phyloP scores from a whole-genome alignment of 345 rosid genomes.

The Brassica rapa region DNA sequence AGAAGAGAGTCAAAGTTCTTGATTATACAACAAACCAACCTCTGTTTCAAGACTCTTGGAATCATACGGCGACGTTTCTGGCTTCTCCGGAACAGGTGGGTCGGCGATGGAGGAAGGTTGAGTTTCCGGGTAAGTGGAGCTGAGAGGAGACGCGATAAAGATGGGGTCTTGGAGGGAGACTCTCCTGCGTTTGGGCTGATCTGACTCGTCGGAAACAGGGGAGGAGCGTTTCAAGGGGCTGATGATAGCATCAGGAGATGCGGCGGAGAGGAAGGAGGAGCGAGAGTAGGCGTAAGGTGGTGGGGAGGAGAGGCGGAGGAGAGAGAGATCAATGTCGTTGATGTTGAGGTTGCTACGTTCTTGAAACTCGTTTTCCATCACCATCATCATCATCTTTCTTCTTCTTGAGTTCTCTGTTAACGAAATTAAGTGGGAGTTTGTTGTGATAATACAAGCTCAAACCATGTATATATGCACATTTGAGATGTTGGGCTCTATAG shows the following conservation, averaged over 20 bases:
- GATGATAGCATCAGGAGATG: conserved; percentile 13
- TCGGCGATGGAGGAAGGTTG: not conserved
- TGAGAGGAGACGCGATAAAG: conserved; percentile 23
- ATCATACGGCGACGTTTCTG: conserved; percentile 21
- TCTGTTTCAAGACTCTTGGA: conserved; percentile 19
- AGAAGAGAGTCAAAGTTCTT: not conserved
- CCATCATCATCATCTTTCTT: conserved; percentile 20
- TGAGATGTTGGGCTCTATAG: too few relatives aligned
- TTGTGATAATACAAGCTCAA: too few relatives aligned
- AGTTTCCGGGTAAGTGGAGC: conserved; percentile 10
- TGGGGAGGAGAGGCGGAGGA: conserved; percentile 38
- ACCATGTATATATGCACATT: too few relatives aligned
- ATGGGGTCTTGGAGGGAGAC: conserved; percentile 12
- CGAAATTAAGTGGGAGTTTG: too few relatives aligned
- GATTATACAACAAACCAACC: conserved; percentile 7
- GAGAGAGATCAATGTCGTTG: conserved; percentile 40
- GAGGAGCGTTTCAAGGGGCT: conserved; percentile 38
- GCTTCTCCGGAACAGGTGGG: conserved; percentile 17
- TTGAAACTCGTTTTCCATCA: conserved; percentile 1
- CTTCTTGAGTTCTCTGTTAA: not conserved
- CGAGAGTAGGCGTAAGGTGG: conserved; percentile 23
- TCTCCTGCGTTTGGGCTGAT: conserved; percentile 31
- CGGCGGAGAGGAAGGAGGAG: conserved; percentile 1
- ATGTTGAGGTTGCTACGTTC: conserved; percentile 19
- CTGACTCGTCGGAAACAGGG: conserved; percentile 36